phyloP scores from a whole-genome alignment of 371 early-diverging fungal genomes.

The Mortierella sp. region DNA sequence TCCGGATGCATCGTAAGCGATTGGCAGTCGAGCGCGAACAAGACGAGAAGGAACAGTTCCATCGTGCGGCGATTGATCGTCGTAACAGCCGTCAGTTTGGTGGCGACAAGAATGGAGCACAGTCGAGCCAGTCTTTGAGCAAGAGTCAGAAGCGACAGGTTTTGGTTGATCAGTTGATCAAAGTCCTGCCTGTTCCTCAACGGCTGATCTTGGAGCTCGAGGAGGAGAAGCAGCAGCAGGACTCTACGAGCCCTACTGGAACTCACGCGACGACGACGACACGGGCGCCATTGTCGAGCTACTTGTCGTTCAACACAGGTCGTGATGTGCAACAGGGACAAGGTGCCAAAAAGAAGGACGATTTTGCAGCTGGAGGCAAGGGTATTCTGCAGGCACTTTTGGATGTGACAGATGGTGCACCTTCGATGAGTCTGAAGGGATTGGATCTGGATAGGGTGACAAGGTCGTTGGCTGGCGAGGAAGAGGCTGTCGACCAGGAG shows the following conservation, averaged over 20 bases:
- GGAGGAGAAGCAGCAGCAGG: constrained; percentile 12
- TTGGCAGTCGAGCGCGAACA: constrained; percentile 30
- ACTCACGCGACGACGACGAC: not conserved
- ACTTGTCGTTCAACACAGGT: not conserved
- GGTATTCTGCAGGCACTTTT: constrained; percentile 22
- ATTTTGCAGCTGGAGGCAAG: constrained; percentile 2
- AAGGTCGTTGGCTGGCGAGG: constrained; percentile 9
- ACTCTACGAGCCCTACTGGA: no score
- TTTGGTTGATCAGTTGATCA: constrained; percentile 34
- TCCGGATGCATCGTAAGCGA: constrained; percentile 47
- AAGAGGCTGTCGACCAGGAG: not conserved
- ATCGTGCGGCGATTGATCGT: constrained; percentile 39
- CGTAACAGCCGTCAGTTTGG: constrained; percentile 28
- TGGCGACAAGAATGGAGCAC: not conserved
- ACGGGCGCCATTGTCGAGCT: constrained; percentile 1
- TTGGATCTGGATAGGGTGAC: constrained; percentile 45
- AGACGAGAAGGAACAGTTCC: constrained; percentile 35
- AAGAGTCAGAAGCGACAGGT: constrained; percentile 54
- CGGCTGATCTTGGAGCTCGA: constrained; percentile 28
- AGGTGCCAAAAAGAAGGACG: not conserved
- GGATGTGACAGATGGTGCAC: constrained; percentile 20
- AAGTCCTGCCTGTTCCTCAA: constrained; percentile 42
- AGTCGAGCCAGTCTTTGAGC: constrained; percentile 9
- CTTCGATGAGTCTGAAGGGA: constrained; percentile 33
- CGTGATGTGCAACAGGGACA: not conserved